A percentile compares a stretch with the other conserved stretches of the same genome.
Conservation (phyloP, 345 rosid genomes). For the Eucalyptus curtisii region DNA sequence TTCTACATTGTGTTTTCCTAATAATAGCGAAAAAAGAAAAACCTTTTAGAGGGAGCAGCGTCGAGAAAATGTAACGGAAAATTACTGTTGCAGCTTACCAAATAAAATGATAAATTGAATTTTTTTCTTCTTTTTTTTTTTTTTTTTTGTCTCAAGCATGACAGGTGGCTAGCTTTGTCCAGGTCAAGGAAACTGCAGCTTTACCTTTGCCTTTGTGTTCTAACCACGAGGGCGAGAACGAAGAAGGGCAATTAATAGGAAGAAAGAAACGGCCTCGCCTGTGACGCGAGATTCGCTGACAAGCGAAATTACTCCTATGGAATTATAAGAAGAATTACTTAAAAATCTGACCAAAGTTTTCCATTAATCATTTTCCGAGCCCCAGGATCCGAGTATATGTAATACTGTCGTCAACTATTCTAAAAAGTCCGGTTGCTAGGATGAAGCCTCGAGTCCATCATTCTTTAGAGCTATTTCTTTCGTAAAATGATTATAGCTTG, state of each 20-base stretch:
- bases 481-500: accelerated
- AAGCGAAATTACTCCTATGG: not conserved
- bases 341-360: not conserved
- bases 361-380: not conserved
- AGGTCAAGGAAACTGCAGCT: not conserved
- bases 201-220: not conserved
- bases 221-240: not conserved
- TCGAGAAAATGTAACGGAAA: no score
- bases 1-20: not conserved
- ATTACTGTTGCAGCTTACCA: no score
- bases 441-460: accelerated
- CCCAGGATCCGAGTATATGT: accelerated
- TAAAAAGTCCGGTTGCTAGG: accelerated
- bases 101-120: no score
- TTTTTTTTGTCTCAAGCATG: not conserved
- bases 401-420: accelerated
- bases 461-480: no score
- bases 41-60: not conserved
- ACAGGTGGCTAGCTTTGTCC: not conserved
- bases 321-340: not conserved
- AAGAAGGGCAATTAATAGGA: not conserved
- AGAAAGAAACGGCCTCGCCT: not conserved
- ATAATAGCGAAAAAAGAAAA: not conserved
- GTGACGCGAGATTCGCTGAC: not conserved
- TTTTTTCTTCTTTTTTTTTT: no score